Conservation (phyloP, 2,329 filamentous ascomycete genomes). For the Intubia oerlemansii region DNA sequence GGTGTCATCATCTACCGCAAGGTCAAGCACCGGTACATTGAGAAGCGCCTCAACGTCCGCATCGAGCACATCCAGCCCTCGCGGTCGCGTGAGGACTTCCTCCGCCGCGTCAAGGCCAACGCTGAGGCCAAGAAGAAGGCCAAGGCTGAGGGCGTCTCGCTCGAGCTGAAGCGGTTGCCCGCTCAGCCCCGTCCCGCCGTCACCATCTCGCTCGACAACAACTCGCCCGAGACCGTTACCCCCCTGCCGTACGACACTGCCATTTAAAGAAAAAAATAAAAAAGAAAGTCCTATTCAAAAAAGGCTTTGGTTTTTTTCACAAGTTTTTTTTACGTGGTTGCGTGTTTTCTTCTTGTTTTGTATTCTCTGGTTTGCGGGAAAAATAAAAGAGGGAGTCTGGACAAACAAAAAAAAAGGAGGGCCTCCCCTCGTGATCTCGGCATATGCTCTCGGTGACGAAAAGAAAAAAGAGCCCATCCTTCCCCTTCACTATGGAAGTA, state of each 20-base stretch:
- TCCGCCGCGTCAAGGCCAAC: slow-evolving; percentile 92
- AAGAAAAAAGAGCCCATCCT: too few species aligned
- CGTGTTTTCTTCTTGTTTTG: slow-evolving; percentile 4
- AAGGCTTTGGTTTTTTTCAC: slow-evolving; percentile 4
- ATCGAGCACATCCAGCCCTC: slow-evolving; percentile 93
- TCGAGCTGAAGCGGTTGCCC: slow-evolving; percentile 87
- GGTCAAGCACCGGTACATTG: slow-evolving; percentile 97
- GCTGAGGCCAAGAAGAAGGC: slow-evolving; percentile 81
- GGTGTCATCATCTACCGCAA: slow-evolving; percentile 99
- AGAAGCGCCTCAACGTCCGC: slow-evolving; percentile 99
- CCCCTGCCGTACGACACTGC: slow-evolving; percentile 82
- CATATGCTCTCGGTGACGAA: too few species aligned
- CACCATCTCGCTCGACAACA: slow-evolving; percentile 21
- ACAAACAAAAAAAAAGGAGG: too few species aligned
- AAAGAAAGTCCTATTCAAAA: slow-evolving; percentile 2
- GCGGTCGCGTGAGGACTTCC: slow-evolving; percentile 90
- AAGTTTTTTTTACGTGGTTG: too few species aligned
- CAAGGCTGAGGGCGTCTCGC: slow-evolving; percentile 68
- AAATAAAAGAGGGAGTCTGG: too few species aligned
- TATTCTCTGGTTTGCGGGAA: too few species aligned
- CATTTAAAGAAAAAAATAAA: slow-evolving; percentile 49
- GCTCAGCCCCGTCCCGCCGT: slow-evolving; percentile 57
- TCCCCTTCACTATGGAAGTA: too few species aligned
- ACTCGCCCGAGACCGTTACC: slow-evolving; percentile 10
- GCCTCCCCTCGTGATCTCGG: too few species aligned